A percentile compares a stretch with the other conserved stretches of the same genome.
Conservation (phyloP, 345 rosid species). For the Ricinus communis region DNA sequence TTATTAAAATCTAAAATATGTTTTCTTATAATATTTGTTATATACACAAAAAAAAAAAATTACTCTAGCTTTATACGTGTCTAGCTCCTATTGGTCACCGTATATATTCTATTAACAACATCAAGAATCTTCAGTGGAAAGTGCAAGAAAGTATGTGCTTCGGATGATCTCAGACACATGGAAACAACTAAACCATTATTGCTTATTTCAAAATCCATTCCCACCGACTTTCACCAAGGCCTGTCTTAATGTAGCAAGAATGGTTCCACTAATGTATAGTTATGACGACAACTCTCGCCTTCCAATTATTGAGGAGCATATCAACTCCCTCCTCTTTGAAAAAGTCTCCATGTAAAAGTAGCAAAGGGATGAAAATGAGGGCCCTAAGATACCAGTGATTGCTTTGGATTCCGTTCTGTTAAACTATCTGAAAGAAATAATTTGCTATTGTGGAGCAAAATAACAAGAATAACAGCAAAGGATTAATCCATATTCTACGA, state of each 20-base stretch:
- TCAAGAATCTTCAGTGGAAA: slow-evolving; percentile 27
- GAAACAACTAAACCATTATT: slow-evolving; percentile 54
- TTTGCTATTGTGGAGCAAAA: too few relatives aligned
- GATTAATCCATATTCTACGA: too few relatives aligned
- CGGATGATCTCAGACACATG: slow-evolving; percentile 48
- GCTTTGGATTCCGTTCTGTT: too few relatives aligned
- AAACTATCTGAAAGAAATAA: too few relatives aligned
- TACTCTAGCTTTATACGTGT: too few relatives aligned
- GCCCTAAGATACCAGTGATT: too few relatives aligned
- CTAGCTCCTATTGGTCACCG: too few relatives aligned
- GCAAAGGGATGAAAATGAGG: background rate
- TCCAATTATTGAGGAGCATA: slow-evolving; percentile 31
- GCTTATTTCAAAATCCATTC: slow-evolving; percentile 36
- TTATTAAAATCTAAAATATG: too few relatives aligned
- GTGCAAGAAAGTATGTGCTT: slow-evolving; percentile 33
- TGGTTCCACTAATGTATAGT: slow-evolving; percentile 50
- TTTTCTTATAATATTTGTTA: too few relatives aligned
- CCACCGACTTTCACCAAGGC: slow-evolving; percentile 37
- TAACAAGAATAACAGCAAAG: too few relatives aligned
- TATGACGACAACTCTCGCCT: slow-evolving; percentile 42
- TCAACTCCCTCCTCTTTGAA: slow-evolving; percentile 18
- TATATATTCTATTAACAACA: too few relatives aligned
- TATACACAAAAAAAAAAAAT: too few relatives aligned
- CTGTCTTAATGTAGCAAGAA: slow-evolving; percentile 47
- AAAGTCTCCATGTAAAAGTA: background rate